phyloP scores from a whole-genome alignment of 352 stramenopile genomes.

The Pythium phragmiticola region DNA sequence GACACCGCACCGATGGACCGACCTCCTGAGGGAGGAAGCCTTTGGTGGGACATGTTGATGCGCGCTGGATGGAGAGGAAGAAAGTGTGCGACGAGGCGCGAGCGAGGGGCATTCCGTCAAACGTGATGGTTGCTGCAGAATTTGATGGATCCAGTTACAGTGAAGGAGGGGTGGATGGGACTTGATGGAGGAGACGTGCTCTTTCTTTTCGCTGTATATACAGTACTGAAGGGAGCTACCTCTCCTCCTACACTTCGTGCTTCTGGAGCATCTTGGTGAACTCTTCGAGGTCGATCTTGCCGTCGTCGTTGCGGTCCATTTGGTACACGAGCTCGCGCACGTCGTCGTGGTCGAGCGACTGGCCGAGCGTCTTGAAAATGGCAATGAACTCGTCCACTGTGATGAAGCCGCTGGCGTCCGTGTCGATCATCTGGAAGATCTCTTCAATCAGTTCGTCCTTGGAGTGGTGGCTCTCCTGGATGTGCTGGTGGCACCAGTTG shows the following conservation, averaged over 20 bases:
- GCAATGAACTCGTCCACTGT: constrained; percentile 74
- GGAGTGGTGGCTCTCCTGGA: constrained; percentile 46
- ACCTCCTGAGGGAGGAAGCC: background rate
- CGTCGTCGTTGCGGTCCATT: constrained; percentile 71
- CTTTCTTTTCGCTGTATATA: too few species aligned
- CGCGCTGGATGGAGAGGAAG: constrained; percentile 2
- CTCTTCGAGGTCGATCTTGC: constrained; percentile 75
- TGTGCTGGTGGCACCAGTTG: constrained; percentile 62
- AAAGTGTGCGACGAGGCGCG: background rate
- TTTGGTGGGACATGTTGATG: background rate
- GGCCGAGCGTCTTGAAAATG: constrained; percentile 66
- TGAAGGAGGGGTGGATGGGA: too few species aligned
- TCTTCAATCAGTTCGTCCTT: constrained; percentile 68
- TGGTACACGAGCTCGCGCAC: constrained; percentile 73
- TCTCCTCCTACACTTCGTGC: constrained; percentile 49
- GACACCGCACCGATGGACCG: constrained; percentile 1
- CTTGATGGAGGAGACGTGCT: too few species aligned
- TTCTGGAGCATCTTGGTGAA: constrained; percentile 76
- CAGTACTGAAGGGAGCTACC: too few species aligned
- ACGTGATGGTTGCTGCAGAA: background rate
- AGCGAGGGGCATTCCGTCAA: background rate
- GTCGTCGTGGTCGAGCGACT: constrained; percentile 70
- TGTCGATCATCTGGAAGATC: constrained; percentile 68
- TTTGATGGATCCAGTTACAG: background rate
- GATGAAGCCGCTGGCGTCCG: constrained; percentile 59